phyloP scores from a whole-genome alignment of 257 asterid species.

The Agastache rugosa region DNA sequence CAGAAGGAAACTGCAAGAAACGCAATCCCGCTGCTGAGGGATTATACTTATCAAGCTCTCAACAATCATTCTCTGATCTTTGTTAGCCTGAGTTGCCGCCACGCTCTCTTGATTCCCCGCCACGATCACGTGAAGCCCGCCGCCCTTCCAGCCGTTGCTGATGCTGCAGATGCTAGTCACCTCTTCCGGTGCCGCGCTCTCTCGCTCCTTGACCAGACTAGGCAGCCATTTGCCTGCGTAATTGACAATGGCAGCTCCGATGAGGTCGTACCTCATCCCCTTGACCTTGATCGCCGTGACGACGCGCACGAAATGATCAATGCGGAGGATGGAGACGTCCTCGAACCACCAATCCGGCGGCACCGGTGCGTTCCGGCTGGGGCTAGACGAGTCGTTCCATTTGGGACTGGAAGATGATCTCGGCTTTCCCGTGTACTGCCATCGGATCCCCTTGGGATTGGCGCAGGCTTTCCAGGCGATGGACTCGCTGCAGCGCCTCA shows the following conservation, averaged over 20 bases:
- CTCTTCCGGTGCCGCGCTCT: slow-evolving; percentile 31
- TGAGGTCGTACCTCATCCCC: slow-evolving; percentile 86
- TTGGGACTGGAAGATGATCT: slow-evolving; percentile 71
- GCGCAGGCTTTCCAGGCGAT: slow-evolving; percentile 99
- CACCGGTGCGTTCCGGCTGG: slow-evolving; percentile 61
- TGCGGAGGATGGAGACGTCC: slow-evolving; percentile 83
- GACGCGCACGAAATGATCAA: slow-evolving; percentile 91
- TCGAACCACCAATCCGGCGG: slow-evolving; percentile 99
- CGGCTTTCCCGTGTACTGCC: slow-evolving; percentile 86
- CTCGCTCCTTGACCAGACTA: slow-evolving; percentile 60
- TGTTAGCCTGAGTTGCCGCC: slow-evolving; percentile 60
- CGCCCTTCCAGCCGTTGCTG: slow-evolving; percentile 66
- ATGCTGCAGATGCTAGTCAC: slow-evolving; percentile 42
- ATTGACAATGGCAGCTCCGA: slow-evolving; percentile 77
- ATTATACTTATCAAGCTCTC: slow-evolving; percentile 93
- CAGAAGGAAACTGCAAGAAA: slow-evolving; percentile 87
- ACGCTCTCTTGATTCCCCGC: slow-evolving; percentile 59
- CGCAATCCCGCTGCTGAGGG: slow-evolving; percentile 88
- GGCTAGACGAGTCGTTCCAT: slow-evolving; percentile 74
- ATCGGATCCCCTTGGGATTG: slow-evolving; percentile 86
- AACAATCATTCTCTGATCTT: slow-evolving; percentile 83
- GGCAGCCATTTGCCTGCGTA: slow-evolving; percentile 88
- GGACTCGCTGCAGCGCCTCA: slow-evolving; percentile 90
- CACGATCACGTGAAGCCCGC: slow-evolving; percentile 73
- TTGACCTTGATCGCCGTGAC: slow-evolving; percentile 90